Evolutionary conservation across 768 basidiomycete species (phyloP).

Genomic region (Solioccasus polychromus): DNA sequence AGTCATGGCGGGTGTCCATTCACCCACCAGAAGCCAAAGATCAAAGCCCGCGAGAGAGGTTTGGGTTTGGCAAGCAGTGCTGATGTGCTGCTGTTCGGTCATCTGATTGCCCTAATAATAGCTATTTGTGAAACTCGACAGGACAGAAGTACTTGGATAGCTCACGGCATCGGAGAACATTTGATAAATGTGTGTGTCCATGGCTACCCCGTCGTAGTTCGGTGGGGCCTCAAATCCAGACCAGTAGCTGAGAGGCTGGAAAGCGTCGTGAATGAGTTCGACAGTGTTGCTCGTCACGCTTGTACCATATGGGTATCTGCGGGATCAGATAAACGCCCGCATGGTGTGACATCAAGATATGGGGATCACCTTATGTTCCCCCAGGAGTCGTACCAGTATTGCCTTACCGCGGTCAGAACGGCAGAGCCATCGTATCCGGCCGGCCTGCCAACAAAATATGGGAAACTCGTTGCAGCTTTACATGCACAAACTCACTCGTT

Average conservation of each 20-base stretch:
- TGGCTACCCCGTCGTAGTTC: slow-evolving; percentile 59
- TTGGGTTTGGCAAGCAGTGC: slow-evolving; percentile 50
- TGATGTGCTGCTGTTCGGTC: slow-evolving; percentile 55
- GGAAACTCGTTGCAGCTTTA: slow-evolving; percentile 1
- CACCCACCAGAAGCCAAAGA: slow-evolving; percentile 84
- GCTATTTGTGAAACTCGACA: neutral
- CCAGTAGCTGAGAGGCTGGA: slow-evolving; percentile 74
- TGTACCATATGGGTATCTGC: slow-evolving; percentile 41
- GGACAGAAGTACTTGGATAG: neutral
- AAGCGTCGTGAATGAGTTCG: slow-evolving; percentile 74
- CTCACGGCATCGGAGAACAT: slow-evolving; percentile 62
- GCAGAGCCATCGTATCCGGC: slow-evolving; percentile 61
- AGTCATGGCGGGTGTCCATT: slow-evolving; percentile 78
- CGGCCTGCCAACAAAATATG: slow-evolving; percentile 44
- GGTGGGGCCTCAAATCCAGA: slow-evolving; percentile 54
- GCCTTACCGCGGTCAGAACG: slow-evolving; percentile 46
- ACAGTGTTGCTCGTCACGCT: slow-evolving; percentile 53
- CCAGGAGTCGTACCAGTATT: slow-evolving; percentile 77
- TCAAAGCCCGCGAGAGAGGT: slow-evolving; percentile 48
- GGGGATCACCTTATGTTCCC: slow-evolving; percentile 59
- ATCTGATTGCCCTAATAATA: slow-evolving; percentile 45
- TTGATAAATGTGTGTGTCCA: slow-evolving; percentile 82
- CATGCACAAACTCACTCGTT: slow-evolving; percentile 57
- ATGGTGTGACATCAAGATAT: neutral
- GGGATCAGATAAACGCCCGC: slow-evolving; percentile 2